Evolutionary conservation across 1,139 yeast genomes (phyloP), one percentile per base, ranked within the genome.

Genomic region (Spathaspora sp.): DNA sequence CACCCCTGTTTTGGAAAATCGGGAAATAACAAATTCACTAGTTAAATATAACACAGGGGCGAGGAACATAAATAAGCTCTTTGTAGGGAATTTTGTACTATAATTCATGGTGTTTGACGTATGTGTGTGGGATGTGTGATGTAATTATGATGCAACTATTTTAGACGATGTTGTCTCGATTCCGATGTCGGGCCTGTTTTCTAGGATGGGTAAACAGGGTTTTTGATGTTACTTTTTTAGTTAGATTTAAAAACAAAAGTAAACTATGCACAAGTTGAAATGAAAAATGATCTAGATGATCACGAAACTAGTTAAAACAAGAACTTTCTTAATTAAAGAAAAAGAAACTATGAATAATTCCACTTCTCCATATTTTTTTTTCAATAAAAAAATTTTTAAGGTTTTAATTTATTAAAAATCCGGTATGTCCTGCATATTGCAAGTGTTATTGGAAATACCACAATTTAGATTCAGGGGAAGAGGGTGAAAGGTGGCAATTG

Each of bases 1-100:
- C 2, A 31, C 36, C 2, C 36, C 18, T 7, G 36, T 11, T 42
- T 51, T 49, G 26, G 65, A 52, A 41, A 58, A 57, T 31, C 55
- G 52, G 18, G 61, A 49, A 2, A 59, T 55, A 4, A 62, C 51
- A 36, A 59, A 56, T 37, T 64, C 68, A 10, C 65, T 53, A 2
- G 61, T 55, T 8, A 64, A 47, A 23, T 63, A 44, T 40, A 64
- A 59, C 2, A 56, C 49, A 3, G 68, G 68, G 2, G 64, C 62
- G 24, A 63, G 48, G 39, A 37, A 24, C 29, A 59, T 45, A 43
- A 59, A 57, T 17, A 62, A 50, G 6, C 55, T 56, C n/a, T 56
- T 53, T 16, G 55, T 50, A 23, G 55, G 52, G 34, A 54, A 56
- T 34, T 31, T 31, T 31, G 36, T 7, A 15, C 36, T 15, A 13